phyloP scores from a whole-genome alignment of 2,329 filamentous ascomycete species.

The Fusarium subtropicale region DNA sequence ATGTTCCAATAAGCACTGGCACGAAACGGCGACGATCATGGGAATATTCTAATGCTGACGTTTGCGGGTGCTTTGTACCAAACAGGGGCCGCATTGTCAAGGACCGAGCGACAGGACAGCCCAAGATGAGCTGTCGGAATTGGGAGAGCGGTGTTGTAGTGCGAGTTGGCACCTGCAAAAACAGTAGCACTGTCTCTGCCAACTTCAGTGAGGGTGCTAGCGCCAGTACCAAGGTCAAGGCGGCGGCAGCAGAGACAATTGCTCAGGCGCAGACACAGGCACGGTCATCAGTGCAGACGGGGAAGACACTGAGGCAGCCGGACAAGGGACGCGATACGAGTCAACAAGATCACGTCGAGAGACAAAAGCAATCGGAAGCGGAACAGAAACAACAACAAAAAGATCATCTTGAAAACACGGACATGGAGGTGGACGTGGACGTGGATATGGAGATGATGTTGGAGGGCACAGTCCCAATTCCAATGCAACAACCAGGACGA shows the following conservation, averaged over 20 bases:
- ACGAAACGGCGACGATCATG: constrained; percentile 39
- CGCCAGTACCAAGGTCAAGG: constrained; percentile 36
- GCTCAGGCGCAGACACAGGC: constrained; percentile 14
- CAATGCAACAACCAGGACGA: constrained; percentile 70
- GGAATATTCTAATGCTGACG: constrained; percentile 42
- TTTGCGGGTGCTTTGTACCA: constrained; percentile 31
- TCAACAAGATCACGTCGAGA: constrained; percentile 20
- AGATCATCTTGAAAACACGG: constrained; percentile 25
- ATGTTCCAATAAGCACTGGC: constrained; percentile 29
- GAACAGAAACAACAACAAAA: constrained; percentile 15
- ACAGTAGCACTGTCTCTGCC: constrained; percentile 27
- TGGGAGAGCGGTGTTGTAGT: constrained; percentile 96
- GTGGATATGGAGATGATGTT: constrained; percentile 56
- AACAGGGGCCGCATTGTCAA: constrained; percentile 80
- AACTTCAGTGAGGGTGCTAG: constrained; percentile 26
- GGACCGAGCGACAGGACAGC: constrained; percentile 72
- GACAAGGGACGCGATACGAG: constrained; percentile 38
- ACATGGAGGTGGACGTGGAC: constrained; percentile 22
- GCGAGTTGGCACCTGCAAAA: constrained; percentile 58
- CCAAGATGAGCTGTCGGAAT: constrained; percentile 86
- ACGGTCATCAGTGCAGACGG: constrained; percentile 35
- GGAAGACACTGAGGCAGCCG: constrained; percentile 35
- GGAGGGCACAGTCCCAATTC: constrained; percentile 67
- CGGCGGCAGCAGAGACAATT: constrained; percentile 19
- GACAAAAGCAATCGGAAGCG: background rate